Conservation (phyloP, 2,329 filamentous ascomycete species). For the Chaetomium olivaceum region DNA sequence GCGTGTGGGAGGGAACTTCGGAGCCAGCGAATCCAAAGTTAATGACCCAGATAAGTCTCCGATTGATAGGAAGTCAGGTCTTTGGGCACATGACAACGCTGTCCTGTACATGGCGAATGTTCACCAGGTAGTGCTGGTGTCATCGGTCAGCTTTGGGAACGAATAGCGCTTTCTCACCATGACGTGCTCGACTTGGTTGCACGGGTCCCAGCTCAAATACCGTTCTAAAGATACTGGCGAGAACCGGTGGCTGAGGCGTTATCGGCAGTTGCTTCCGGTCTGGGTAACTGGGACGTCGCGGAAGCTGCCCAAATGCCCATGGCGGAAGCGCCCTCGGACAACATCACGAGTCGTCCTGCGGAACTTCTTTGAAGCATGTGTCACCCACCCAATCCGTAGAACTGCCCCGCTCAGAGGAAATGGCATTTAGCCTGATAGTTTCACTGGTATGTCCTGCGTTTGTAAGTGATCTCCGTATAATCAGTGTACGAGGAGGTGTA, state of each 20-base stretch:
- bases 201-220: neutral
- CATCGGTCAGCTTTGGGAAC: neutral
- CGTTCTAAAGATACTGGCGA: neutral
- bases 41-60: neutral
- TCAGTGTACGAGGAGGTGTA: constrained; percentile 2
- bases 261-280: constrained; percentile 4
- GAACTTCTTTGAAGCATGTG: constrained; percentile 13
- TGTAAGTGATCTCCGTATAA: neutral
- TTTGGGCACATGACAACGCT: constrained; percentile 21
- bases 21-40: neutral
- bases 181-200: constrained; percentile 8
- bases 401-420: neutral
- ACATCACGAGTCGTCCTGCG: constrained; percentile 7
- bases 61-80: neutral
- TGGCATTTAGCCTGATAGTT: neutral
- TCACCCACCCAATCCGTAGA: constrained; percentile 9
- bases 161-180: neutral
- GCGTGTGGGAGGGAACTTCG: neutral
- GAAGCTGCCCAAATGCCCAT: constrained; percentile 17
- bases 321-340: constrained; percentile 20
- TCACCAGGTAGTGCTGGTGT: neutral
- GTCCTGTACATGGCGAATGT: constrained; percentile 9
- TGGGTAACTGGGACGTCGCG: constrained; percentile 8
- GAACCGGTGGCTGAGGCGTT: neutral
- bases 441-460: neutral